Conservation (phyloP, 306 rosid genomes). For the Inga laurina region DNA sequence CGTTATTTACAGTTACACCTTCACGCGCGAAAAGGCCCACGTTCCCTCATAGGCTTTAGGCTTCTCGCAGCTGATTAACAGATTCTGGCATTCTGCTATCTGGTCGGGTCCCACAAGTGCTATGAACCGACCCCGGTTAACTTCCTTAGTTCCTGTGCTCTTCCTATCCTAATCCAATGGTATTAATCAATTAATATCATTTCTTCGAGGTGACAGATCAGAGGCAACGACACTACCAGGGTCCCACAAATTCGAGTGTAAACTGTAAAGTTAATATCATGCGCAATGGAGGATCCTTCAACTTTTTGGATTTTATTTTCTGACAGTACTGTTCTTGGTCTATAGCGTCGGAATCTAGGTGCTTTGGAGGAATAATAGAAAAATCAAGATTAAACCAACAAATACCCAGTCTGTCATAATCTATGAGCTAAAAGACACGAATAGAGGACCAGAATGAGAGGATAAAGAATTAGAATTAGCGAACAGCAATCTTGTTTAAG, state of each 20-base stretch:
- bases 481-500: neutral
- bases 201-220: neutral
- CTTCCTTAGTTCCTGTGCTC: no score
- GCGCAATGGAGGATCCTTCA: neutral
- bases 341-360: neutral
- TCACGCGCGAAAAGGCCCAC: neutral
- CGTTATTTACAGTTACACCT: neutral
- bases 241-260: neutral
- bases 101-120: neutral
- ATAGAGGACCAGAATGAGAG: conserved; percentile 3
- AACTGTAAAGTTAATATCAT: neutral
- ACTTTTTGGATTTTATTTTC: neutral
- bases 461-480: neutral
- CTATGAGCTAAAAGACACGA: neutral
- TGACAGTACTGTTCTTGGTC: neutral
- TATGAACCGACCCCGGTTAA: neutral
- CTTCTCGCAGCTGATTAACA: neutral
- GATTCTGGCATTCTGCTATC: neutral
- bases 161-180: neutral
- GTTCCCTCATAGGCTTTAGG: neutral
- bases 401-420: conserved; percentile 14
- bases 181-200: neutral
- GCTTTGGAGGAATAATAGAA: neutral
- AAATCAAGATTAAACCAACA: neutral
- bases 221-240: neutral